These are phyloP conservation scores for Chlorella sp. DNA, from an alignment of 139 green algal genomes.

Conservation along the genomic window DNA sequence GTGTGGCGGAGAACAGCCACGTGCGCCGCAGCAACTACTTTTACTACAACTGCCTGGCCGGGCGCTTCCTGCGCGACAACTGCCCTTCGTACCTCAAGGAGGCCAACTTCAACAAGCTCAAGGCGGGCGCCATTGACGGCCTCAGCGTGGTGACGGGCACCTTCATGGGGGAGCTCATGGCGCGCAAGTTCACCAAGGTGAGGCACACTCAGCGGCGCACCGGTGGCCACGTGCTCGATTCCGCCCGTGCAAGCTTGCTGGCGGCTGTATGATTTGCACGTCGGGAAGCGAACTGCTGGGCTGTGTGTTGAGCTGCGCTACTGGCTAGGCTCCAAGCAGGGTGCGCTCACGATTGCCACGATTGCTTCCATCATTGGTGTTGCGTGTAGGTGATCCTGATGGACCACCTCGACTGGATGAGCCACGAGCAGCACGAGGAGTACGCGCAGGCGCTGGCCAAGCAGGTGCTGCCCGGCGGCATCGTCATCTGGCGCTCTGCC, in stretches of 20 bases:
- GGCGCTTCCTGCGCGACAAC: conserved; percentile 85
- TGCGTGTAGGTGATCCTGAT: conserved; percentile 92
- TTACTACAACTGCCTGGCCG: conserved; percentile 94
- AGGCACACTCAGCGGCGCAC: too few species aligned
- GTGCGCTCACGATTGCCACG: too few species aligned
- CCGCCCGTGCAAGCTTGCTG: too few species aligned
- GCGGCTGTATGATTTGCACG: too few species aligned
- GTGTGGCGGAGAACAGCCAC: conserved; percentile 47
- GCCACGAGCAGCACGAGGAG: conserved; percentile 37
- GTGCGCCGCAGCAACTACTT: conserved; percentile 90
- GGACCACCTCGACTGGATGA: conserved; percentile 97
- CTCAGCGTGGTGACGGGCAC: conserved; percentile 74
- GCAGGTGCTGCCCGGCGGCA: conserved; percentile 72
- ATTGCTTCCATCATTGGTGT: not conserved
- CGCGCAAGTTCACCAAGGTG: conserved; percentile 87
- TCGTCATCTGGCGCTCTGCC: conserved; percentile 93
- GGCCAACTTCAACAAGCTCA: conserved; percentile 71
- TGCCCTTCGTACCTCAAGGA: conserved; percentile 89
- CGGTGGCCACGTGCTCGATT: too few species aligned
- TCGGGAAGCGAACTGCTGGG: too few species aligned
- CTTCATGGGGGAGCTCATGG: conserved; percentile 84
- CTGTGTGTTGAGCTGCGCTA: too few species aligned
- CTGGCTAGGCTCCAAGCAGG: too few species aligned
- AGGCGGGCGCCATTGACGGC: conserved; percentile 52
- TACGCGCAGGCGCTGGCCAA: conserved; percentile 60